Percentiles rank a stretch among this genome's conserved stretches.
Evolutionary conservation across 768 basidiomycete genomes (phyloP).

Genomic region (Boletus bicolor): DNA sequence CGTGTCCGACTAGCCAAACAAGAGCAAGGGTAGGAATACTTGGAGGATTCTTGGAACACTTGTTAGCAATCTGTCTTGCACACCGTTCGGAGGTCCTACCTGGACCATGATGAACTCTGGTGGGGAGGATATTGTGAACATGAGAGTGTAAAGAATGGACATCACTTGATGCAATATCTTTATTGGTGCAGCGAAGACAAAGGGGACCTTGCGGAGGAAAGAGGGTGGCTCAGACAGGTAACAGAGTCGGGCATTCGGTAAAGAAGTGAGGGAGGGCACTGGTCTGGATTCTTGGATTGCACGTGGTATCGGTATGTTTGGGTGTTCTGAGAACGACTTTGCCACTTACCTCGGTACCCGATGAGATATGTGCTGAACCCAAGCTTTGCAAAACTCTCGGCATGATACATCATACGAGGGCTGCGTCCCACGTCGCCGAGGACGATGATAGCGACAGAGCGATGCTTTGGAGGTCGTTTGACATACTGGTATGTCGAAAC

Average conservation of each 20-base stretch:
- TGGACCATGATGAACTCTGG: slow-evolving; percentile 89
- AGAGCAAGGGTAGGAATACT: slow-evolving; percentile 91
- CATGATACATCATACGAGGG: slow-evolving; percentile 99
- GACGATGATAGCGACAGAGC: slow-evolving; percentile 85
- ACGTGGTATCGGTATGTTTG: background rate
- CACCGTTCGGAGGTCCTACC: slow-evolving; percentile 43
- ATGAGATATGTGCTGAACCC: slow-evolving; percentile 78
- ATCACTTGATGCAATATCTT: slow-evolving; percentile 73
- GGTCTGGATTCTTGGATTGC: slow-evolving; percentile 64
- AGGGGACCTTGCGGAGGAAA: slow-evolving; percentile 53
- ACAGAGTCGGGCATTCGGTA: slow-evolving; percentile 60
- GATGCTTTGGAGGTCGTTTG: slow-evolving; percentile 35
- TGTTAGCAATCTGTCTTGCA: background rate
- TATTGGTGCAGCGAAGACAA: slow-evolving; percentile 71
- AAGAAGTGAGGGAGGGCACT: slow-evolving; percentile 64
- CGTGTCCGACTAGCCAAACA: slow-evolving; percentile 65
- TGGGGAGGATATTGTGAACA: slow-evolving; percentile 57
- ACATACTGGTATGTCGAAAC: slow-evolving; percentile 18
- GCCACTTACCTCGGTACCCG: slow-evolving; percentile 73
- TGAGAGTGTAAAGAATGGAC: slow-evolving; percentile 58
- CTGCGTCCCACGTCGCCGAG: slow-evolving; percentile 95
- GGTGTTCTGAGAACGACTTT: background rate
- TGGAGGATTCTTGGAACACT: slow-evolving; percentile 77
- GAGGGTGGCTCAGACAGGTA: slow-evolving; percentile 66
- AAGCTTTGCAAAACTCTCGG: slow-evolving; percentile 83